phyloP scores from a whole-genome alignment of 2,329 filamentous ascomycete genomes.

The Fusarium udum region DNA sequence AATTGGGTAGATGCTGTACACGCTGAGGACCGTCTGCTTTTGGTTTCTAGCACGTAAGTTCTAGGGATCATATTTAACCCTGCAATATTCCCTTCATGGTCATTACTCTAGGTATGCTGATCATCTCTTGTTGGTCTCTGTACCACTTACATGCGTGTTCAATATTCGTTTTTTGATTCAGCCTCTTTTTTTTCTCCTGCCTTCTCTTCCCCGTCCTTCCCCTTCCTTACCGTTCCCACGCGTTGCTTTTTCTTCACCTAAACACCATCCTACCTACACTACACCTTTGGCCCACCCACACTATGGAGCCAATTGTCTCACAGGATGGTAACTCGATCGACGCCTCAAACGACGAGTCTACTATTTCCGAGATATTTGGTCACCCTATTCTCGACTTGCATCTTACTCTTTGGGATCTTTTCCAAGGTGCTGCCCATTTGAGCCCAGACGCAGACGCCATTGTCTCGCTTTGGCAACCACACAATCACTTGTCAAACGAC shows the following conservation, averaged over 20 bases:
- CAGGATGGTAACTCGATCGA: slow-evolving; percentile 5
- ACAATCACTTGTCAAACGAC: slow-evolving; percentile 5
- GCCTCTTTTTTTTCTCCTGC: slow-evolving; percentile 20
- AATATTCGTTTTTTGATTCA: slow-evolving; percentile 32
- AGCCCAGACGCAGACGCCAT: slow-evolving; percentile 48
- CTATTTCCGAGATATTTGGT: slow-evolving; percentile 45
- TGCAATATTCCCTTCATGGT: slow-evolving; percentile 13
- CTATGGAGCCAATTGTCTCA: slow-evolving; percentile 23
- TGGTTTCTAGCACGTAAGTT: background rate
- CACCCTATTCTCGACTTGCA: slow-evolving; percentile 41
- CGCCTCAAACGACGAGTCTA: background rate
- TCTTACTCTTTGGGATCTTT: slow-evolving; percentile 48
- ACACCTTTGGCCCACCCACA: background rate
- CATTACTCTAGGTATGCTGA: background rate
- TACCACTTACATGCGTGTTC: slow-evolving; percentile 28
- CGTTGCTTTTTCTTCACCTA: background rate
- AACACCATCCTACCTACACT: background rate
- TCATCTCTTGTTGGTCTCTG: slow-evolving; percentile 8
- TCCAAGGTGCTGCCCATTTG: slow-evolving; percentile 39
- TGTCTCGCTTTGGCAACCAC: slow-evolving; percentile 49
- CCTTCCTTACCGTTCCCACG: background rate
- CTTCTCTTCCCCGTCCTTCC: background rate
- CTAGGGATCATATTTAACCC: slow-evolving; percentile 35
- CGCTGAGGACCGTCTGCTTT: slow-evolving; percentile 9
- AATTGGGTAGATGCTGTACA: slow-evolving; percentile 12